A percentile compares a stretch with the other conserved stretches of the same genome.
Evolutionary conservation across 768 basidiomycete genomes (phyloP).

Genomic region (Punctularia strigosozonata): DNA sequence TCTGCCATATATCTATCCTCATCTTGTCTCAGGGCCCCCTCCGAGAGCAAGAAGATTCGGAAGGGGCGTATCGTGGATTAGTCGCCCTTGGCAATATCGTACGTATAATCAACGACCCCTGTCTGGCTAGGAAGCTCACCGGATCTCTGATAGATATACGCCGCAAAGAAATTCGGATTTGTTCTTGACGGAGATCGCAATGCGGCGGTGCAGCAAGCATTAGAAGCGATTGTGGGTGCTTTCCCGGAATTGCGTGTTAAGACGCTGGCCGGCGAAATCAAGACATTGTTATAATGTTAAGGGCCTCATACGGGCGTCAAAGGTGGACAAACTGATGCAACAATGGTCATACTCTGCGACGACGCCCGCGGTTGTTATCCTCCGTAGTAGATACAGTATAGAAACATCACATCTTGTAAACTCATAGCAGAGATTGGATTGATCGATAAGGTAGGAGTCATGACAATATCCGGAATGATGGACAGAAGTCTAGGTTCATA

Average conservation of each 20-base stretch:
- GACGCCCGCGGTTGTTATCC: no score
- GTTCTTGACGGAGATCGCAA: constrained; percentile 28
- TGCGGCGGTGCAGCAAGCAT: constrained; percentile 26
- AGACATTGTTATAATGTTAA: background rate
- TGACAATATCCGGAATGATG: no score
- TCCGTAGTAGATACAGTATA: no score
- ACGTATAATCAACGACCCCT: constrained; percentile 1
- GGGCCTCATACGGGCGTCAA: no score
- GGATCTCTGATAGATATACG: constrained; percentile 30
- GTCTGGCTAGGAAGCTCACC: background rate
- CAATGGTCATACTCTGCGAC: no score
- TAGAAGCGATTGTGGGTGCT: constrained; percentile 26
- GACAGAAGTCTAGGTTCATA: no score
- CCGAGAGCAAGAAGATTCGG: constrained; percentile 42
- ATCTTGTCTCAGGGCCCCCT: background rate
- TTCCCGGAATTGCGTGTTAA: constrained; percentile 47
- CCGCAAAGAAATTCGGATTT: constrained; percentile 25
- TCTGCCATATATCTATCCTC: constrained; percentile 15
- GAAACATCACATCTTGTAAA: no score
- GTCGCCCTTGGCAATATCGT: constrained; percentile 71
- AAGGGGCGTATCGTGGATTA: constrained; percentile 57
- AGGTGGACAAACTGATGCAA: no score
- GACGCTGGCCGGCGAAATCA: constrained; percentile 21
- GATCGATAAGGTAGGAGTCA: no score
- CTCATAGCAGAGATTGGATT: no score